Conservation (phyloP, 2,329 filamentous ascomycete species). For the Diaporthe nobilis region DNA sequence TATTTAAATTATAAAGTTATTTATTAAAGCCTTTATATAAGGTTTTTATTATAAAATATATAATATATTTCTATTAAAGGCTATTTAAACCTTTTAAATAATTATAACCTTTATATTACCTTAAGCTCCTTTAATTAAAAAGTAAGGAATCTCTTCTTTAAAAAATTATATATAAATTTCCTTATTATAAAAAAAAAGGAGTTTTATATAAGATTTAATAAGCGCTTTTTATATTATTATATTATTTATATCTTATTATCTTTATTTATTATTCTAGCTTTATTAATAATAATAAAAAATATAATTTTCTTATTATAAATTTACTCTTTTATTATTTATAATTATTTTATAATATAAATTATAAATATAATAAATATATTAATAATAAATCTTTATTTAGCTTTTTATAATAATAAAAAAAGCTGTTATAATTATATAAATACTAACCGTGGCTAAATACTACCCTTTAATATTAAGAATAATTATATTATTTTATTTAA, state of each 20-base stretch:
- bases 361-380: background rate
- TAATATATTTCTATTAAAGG: background rate
- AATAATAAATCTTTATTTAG: background rate
- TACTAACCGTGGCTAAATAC: background rate
- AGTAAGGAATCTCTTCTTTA: too few relatives aligned
- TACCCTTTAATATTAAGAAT: background rate
- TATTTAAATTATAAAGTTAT: background rate
- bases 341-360: background rate
- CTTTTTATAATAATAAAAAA: too few relatives aligned
- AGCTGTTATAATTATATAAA: background rate
- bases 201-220: background rate
- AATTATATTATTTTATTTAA: background rate
- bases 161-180: background rate
- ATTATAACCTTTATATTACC: background rate
- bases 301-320: background rate
- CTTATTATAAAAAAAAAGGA: background rate
- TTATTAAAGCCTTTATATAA: background rate
- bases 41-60: background rate
- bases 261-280: background rate
- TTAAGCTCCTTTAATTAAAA: too few relatives aligned
- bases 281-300: background rate
- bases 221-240: background rate
- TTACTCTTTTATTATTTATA: background rate
- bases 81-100: background rate
- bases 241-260: background rate